Percentiles rank a stretch among this genome's conserved stretches.
These are phyloP conservation scores for Quercus phellos DNA, from an alignment of 331 rosid species.

Conservation along the genomic window DNA sequence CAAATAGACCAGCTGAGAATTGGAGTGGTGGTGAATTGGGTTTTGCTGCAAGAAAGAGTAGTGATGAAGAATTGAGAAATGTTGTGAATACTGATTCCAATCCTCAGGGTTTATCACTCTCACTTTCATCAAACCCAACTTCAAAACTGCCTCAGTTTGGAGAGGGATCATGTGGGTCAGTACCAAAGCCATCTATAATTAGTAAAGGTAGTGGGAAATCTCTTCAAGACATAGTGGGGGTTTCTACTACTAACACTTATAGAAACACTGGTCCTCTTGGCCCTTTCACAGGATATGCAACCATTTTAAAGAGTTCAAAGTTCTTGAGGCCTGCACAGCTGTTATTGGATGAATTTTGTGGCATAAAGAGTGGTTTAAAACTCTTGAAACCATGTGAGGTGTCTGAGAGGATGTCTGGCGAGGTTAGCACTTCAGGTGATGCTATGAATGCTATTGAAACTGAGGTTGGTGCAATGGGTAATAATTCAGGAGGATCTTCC, in stretches of 20 bases:
- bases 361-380: slow-evolving; percentile 24
- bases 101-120: slow-evolving; percentile 68
- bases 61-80: slow-evolving; percentile 23
- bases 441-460: slow-evolving; percentile 31
- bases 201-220: slow-evolving; percentile 52
- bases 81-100: slow-evolving; percentile 33
- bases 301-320: slow-evolving; percentile 73
- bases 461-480: slow-evolving; percentile 26
- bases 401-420: slow-evolving; percentile 42
- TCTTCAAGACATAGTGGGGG: slow-evolving; percentile 52
- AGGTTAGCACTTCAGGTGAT: slow-evolving; percentile 31
- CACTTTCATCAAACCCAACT: slow-evolving; percentile 72
- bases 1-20: slow-evolving; percentile 23
- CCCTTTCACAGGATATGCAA: slow-evolving; percentile 92
- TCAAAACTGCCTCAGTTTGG: slow-evolving; percentile 35
- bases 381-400: slow-evolving; percentile 19
- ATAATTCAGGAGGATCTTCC: slow-evolving; percentile 47
- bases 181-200: slow-evolving; percentile 36
- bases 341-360: slow-evolving; percentile 60
- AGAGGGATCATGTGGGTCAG: slow-evolving; percentile 24
- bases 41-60: slow-evolving; percentile 5
- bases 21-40: slow-evolving; percentile 28
- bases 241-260: slow-evolving; percentile 26
- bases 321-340: slow-evolving; percentile 72
- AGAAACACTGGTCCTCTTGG: slow-evolving; percentile 83